phyloP scores from a whole-genome alignment of 345 rosid species.

The Boechera stricta region DNA sequence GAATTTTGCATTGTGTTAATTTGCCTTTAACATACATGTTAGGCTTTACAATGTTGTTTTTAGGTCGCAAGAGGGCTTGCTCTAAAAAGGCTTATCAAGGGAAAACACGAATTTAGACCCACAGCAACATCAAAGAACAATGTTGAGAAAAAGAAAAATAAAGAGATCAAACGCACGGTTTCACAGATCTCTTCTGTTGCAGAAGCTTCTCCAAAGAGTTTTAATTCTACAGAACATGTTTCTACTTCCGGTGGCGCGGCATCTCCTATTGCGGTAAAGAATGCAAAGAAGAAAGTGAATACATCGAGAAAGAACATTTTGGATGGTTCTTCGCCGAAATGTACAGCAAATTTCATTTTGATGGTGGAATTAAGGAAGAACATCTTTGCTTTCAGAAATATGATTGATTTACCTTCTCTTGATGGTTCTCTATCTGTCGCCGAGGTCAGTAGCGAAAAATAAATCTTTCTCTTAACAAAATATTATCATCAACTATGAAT shows the following conservation, averaged over 20 bases:
- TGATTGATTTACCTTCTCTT: conserved; percentile 70
- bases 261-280: conserved; percentile 27
- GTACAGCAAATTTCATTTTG: conserved; percentile 47
- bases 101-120: conserved; percentile 38
- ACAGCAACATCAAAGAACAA: conserved; percentile 33
- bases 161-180: conserved; percentile 31
- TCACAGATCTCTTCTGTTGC: conserved; percentile 30
- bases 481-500: not conserved
- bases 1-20: not conserved
- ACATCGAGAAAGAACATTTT: conserved; percentile 26
- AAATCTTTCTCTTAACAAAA: not conserved
- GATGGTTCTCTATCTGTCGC: conserved; percentile 54
- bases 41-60: not conserved
- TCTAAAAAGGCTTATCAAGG: conserved; percentile 34
- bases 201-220: conserved; percentile 33
- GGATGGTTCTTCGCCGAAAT: conserved; percentile 41
- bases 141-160: conserved; percentile 15
- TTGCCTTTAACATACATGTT: not conserved
- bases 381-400: conserved; percentile 66
- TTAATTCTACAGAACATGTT: conserved; percentile 41
- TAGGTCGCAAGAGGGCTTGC: conserved; percentile 35
- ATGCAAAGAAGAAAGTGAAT: conserved; percentile 31
- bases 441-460: conserved; percentile 45
- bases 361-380: conserved; percentile 74
- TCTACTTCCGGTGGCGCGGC: conserved; percentile 6